Percentiles rank a stretch among this genome's conserved stretches.
Conservation (phyloP, 805 yeast genomes). For the Torulaspora quercuum region DNA sequence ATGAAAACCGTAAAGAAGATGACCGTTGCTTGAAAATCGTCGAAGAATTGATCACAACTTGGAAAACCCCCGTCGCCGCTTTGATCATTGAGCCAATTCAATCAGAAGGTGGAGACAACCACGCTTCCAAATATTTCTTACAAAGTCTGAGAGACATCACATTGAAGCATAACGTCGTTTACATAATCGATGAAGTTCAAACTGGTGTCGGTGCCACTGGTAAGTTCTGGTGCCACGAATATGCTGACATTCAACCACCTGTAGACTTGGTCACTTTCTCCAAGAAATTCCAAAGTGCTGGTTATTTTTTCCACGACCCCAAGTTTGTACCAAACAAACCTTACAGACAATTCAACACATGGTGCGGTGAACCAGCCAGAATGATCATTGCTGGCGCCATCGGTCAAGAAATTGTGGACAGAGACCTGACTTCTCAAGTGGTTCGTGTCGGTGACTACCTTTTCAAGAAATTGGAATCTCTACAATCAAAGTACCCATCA, state of each 20-base stretch:
- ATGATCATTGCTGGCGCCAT: slow-evolving; percentile 61
- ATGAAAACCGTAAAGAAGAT: slow-evolving; percentile 72
- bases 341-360: slow-evolving; percentile 70
- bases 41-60: slow-evolving; percentile 61
- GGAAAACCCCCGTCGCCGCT: slow-evolving; percentile 83
- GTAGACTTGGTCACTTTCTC: slow-evolving; percentile 71
- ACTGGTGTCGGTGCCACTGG: slow-evolving; percentile 75
- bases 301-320: slow-evolving; percentile 61
- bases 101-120: slow-evolving; percentile 76
- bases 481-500: slow-evolving; percentile 41
- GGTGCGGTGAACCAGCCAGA: slow-evolving; percentile 76
- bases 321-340: slow-evolving; percentile 57
- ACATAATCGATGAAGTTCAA: slow-evolving; percentile 71
- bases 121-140: slow-evolving; percentile 58
- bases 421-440: slow-evolving; percentile 48
- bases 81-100: slow-evolving; percentile 84
- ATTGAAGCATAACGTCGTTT: slow-evolving; percentile 50
- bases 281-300: slow-evolving; percentile 71
- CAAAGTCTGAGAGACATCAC: slow-evolving; percentile 62
- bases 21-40: slow-evolving; percentile 73
- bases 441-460: slow-evolving; percentile 54
- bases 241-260: slow-evolving; percentile 57
- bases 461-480: slow-evolving; percentile 40
- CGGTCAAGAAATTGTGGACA: slow-evolving; percentile 49
- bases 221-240: slow-evolving; percentile 70